Evolutionary conservation across 179 eudicot genomes (phyloP).

Genomic region (Silene coronaria): DNA sequence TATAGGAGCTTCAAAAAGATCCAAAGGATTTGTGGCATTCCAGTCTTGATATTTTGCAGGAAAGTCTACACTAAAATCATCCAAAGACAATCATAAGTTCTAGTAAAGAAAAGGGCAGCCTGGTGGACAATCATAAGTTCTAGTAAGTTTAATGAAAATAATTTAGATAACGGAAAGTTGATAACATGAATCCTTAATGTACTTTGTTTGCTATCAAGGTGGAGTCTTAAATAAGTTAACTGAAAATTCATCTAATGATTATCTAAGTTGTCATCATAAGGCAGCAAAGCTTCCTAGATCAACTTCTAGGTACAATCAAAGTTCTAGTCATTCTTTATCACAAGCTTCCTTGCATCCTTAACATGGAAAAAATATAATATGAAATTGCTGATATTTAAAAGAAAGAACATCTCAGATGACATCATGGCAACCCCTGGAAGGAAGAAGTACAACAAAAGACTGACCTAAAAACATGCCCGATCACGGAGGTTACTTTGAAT

Average conservation of each 20-base stretch:
- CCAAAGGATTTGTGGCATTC: constrained; percentile 75
- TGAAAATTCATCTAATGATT: neutral
- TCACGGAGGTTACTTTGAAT: constrained; percentile 83
- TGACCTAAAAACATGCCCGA: constrained; percentile 95
- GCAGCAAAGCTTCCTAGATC: neutral
- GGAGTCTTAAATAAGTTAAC: constrained; percentile 3
- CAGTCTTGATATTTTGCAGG: constrained; percentile 82
- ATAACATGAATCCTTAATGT: neutral
- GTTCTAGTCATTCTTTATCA: neutral
- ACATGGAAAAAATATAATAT: neutral
- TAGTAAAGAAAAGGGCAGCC: neutral
- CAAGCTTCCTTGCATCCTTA: neutral
- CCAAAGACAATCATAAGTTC: constrained; percentile 22
- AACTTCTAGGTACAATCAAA: neutral
- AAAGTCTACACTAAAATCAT: constrained; percentile 75
- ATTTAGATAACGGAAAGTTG: neutral
- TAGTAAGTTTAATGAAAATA: neutral
- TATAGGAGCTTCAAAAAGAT: constrained; percentile 79
- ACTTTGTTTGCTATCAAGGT: neutral
- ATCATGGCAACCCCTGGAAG: neutral
- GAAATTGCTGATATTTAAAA: neutral
- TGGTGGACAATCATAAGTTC: constrained; percentile 18
- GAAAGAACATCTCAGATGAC: constrained; percentile 2
- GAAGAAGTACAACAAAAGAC: constrained; percentile 18
- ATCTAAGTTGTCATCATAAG: neutral